These are phyloP conservation scores for Mitragyna speciosa DNA, from an alignment of 257 asterid species.

Conservation along the genomic window DNA sequence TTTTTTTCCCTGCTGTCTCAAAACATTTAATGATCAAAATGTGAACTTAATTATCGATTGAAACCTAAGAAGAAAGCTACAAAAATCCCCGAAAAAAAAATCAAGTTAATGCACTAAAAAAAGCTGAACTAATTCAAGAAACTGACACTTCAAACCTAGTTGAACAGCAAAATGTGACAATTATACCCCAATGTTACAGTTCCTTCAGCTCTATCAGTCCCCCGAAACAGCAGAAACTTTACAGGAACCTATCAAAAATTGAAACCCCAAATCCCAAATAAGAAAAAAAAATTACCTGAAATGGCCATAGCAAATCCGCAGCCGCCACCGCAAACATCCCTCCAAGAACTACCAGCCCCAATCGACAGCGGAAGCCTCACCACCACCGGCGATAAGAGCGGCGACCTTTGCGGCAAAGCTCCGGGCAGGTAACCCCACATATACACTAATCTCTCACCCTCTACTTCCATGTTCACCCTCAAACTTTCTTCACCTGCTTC, in stretches of 20 bases:
- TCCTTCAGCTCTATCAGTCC: neutral
- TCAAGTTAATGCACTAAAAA: neutral
- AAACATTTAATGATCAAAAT: neutral
- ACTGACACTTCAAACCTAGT: neutral
- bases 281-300: conserved; percentile 48
- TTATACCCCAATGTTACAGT: conserved; percentile 13
- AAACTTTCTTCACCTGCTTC: conserved; percentile 56
- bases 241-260: neutral
- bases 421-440: conserved; percentile 99
- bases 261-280: neutral
- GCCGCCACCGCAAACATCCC: conserved; percentile 92
- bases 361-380: conserved; percentile 51
- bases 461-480: conserved; percentile 45
- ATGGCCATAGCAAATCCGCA: conserved; percentile 97
- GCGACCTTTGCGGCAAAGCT: conserved; percentile 88
- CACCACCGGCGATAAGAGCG: conserved; percentile 68
- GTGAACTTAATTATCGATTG: neutral
- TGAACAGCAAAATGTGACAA: conserved; percentile 1
- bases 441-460: conserved; percentile 46
- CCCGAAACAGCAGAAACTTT: neutral
- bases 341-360: conserved; percentile 59
- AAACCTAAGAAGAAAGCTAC: neutral
- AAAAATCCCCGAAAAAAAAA: neutral
- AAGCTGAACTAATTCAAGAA: neutral
- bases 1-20: neutral